Conservation (phyloP, 2,329 filamentous ascomycete species). For the Claviceps paspali region DNA sequence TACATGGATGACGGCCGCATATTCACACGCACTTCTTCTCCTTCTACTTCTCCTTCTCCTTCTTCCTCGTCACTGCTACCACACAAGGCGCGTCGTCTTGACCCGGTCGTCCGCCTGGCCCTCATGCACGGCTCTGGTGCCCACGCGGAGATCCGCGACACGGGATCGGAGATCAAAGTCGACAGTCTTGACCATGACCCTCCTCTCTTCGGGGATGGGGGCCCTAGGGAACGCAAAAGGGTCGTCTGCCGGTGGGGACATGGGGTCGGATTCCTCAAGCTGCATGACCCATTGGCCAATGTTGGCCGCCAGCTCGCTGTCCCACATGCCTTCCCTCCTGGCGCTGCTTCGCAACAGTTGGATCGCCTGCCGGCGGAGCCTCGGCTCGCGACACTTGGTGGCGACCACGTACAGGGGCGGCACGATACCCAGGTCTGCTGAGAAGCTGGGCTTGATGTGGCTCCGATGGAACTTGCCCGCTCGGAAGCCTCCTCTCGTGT, state of each 20-base stretch:
- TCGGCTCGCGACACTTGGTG: conserved; percentile 46
- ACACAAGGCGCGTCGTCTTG: conserved; percentile 29
- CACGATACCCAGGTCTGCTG: conserved; percentile 48
- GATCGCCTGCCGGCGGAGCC: conserved; percentile 43
- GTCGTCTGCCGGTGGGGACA: no score
- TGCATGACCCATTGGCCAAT: conserved; percentile 40
- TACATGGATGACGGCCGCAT: no score
- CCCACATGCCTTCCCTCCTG: conserved; percentile 55
- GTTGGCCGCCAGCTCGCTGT: conserved; percentile 41
- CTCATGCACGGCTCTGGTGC: conserved; percentile 35
- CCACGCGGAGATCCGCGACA: conserved; percentile 34
- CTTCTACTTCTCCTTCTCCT: no score
- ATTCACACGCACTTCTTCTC: no score
- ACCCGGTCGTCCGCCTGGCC: conserved; percentile 32
- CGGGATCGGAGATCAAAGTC: conserved; percentile 40
- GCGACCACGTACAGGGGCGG: conserved; percentile 51
- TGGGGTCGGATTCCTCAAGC: conserved; percentile 33
- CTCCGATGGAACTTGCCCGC: conserved; percentile 27
- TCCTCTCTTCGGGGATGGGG: conserved; percentile 35
- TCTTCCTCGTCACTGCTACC: no score
- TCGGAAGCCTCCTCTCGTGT: conserved; percentile 20
- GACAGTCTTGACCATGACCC: conserved; percentile 40
- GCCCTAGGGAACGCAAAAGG: no score
- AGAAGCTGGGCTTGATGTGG: conserved; percentile 47
- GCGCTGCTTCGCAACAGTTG: conserved; percentile 43